Base-by-base conservation (phyloP, 768 basidiomycete genomes). In the Naganishia kalamii region DNA sequence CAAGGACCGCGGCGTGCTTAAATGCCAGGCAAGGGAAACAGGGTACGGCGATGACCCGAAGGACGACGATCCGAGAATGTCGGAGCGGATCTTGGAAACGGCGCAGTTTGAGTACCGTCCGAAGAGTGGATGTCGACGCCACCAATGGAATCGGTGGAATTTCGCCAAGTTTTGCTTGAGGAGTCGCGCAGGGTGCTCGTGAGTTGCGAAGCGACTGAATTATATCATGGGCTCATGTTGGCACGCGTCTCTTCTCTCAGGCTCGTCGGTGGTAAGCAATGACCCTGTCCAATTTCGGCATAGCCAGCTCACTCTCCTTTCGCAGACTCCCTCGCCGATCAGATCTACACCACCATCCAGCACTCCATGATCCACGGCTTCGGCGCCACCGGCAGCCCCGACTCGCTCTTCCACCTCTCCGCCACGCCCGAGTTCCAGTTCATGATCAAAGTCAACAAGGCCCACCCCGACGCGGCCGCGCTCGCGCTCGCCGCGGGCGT, bases 91-190 rank as follows among this genome's bases (percentile, higher is more conserved):
- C 4, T n/a, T 50, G 27, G 49, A 50, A 29, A 50, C 49, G 25
- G 49, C 49, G 23, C 49, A 50, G n/a, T 50, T 27, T 29, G 49
- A 50, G 30, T 50, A 27, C 49, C 25, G 30, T 7, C 49, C 49
- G 49, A 50, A 30, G 30, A 25, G 49, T 30, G 25, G 49, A 30
- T 50, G 49, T 30, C 25, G 49, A 29, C 25, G 4, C 10, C 49
- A 50, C 17, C 17, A 25, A 17, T 50, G 49, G 49, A 30, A 50
- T 17, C 23, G 49, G 7, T 50, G 49, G 49, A 50, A 50, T 13
- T 50, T 50, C 30, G 23, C 49, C 25, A 50, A 50, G 27, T 50
- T 50, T 30, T 50, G 49, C 30, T 50, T 50, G 49, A 50, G 49
- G 30, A 50, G 49, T 30, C 25, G 49, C 19, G 49, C 7, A 1